Evolutionary conservation across 345 rosid species (phyloP), one percentile per base, ranked within the genome.

Genomic region (Garcia nutans): DNA sequence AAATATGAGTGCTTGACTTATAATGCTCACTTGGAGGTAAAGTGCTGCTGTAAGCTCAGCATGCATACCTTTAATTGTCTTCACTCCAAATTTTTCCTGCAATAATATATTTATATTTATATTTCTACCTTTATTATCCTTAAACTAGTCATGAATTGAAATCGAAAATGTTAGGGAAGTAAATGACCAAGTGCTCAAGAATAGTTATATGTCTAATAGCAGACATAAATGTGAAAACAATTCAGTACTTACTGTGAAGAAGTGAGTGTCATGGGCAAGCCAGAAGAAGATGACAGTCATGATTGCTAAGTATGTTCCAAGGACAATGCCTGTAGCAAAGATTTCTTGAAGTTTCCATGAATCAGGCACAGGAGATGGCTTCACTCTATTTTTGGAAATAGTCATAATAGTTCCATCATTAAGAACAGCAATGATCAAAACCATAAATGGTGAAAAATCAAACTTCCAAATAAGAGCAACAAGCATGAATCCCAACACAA

Each of bases 341-440:
- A 95, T 95, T 80, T 95, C 99, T 71, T 85, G 89, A 44, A 95
- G 84, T 81, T 90, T 95, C 99, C 98, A 95, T 85, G 97, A 93
- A 74, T 93, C 99, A 3, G 97, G 99, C 81, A 89, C 65, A 28
- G 99, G 97, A 77, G 99, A 95, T 56, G 99, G 98, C 88, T 91
- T 92, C 65, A 95, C 99, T 81, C 93, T 73, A 60, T 95, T 98
- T 82, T 95, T 91, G 54, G 98, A 89, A 79, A 95, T 95, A 16
- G 97, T 95, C 97, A 95, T 92, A 72, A 95, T 93, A 9, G 99
- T 93, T 66, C 99, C 99, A 13, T 95, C 98, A 79, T 95, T 95
- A 22, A 93, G 85, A 70, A 94, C 91, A 70, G 98, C 98, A 64
- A 94, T 94, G 68, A 94, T 92, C 86, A 94, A 81, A 82, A 94